phyloP scores from a whole-genome alignment of 352 stramenopile species.

The Phytophthora tubulina region DNA sequence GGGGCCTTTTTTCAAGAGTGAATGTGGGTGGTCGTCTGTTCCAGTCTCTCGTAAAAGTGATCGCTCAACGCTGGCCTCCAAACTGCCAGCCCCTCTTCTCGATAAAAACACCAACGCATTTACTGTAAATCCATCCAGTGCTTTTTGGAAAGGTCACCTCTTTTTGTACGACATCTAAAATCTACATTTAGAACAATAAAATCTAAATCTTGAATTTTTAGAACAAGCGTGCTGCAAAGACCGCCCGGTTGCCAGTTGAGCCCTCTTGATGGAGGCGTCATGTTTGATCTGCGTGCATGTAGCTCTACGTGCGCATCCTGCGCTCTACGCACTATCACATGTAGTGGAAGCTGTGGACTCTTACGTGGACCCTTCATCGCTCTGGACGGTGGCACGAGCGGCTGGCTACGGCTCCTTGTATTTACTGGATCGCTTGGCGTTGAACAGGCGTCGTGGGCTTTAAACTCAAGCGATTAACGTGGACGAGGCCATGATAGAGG shows the following conservation, averaged over 20 bases:
- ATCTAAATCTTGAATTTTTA: too few species aligned
- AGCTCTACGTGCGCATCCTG: too few species aligned
- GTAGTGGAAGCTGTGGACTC: too few species aligned
- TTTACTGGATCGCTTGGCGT: constrained; percentile 46
- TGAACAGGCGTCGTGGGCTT: constrained; percentile 17
- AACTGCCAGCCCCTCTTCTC: constrained; percentile 22
- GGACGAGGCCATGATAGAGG: constrained; percentile 51
- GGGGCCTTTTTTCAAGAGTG: neutral
- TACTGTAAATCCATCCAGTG: constrained; percentile 17
- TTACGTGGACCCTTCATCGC: too few species aligned
- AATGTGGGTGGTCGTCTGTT: constrained; percentile 15
- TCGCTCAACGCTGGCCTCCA: constrained; percentile 10
- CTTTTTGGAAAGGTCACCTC: constrained; percentile 22
- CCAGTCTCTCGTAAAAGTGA: constrained; percentile 20
- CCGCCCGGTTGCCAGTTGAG: too few species aligned
- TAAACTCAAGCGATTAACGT: constrained; percentile 42
- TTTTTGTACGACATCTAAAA: constrained; percentile 15
- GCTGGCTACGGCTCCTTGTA: constrained; percentile 41
- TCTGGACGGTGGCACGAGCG: too few species aligned
- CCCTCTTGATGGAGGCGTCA: too few species aligned
- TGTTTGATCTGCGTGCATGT: too few species aligned
- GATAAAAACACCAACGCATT: constrained; percentile 11
- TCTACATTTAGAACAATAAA: too few species aligned
- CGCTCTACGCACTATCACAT: too few species aligned
- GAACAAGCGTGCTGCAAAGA: too few species aligned